Evolutionary conservation across 2,329 filamentous ascomycete species (phyloP).

Genomic region (Penicillium sp.): DNA sequence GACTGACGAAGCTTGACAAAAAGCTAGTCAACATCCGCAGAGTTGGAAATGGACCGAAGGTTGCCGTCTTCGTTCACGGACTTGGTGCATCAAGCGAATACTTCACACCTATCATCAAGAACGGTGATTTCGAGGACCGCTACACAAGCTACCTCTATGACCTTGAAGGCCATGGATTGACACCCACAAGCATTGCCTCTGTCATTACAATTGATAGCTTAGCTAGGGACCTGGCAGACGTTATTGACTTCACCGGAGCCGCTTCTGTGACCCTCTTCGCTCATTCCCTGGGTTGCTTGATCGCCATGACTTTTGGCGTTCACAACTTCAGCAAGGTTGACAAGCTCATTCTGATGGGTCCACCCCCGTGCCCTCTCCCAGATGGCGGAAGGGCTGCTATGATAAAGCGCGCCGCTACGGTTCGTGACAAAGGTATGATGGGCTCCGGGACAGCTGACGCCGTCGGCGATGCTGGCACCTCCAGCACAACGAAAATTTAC

Average conservation of each 20-base stretch:
- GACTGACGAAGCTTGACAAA: not conserved
- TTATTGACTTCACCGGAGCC: not conserved
- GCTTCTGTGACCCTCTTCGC: not conserved
- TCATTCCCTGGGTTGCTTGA: not conserved
- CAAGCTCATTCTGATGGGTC: not conserved
- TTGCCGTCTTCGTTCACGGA: not conserved
- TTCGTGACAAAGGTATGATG: not conserved
- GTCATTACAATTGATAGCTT: not conserved
- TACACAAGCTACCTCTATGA: not conserved
- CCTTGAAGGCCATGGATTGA: not conserved
- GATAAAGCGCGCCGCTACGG: not conserved
- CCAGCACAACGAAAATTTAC: not conserved
- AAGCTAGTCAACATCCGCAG: not conserved
- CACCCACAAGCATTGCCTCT: not conserved
- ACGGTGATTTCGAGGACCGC: not conserved
- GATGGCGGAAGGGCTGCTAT: not conserved
- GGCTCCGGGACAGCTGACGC: not conserved
- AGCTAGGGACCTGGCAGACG: not conserved
- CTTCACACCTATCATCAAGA: not conserved
- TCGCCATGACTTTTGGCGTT: not conserved
- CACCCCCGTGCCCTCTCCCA: not conserved
- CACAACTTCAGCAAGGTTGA: not conserved
- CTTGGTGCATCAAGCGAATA: not conserved
- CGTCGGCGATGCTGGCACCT: not conserved
- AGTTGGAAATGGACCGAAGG: not conserved